These are phyloP conservation scores for Haplographium delicatum DNA, from an alignment of 495 filamentous ascomycete species.

Conservation along the genomic window DNA sequence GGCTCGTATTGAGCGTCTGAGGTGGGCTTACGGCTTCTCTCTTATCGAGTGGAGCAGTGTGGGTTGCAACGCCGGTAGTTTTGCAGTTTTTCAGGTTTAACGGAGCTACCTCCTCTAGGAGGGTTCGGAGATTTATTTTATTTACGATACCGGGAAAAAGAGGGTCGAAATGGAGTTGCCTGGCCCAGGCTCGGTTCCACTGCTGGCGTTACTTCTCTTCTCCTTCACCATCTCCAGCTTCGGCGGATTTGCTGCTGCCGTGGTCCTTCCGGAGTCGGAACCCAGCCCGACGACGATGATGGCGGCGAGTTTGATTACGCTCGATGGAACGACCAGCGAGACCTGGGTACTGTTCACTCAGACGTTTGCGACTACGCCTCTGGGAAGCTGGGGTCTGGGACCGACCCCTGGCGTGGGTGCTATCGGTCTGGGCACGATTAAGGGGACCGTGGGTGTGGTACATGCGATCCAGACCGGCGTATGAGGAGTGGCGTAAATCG, in stretches of 20 bases:
- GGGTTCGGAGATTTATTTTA: no score
- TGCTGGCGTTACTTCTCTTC: constrained; percentile 1
- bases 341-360: constrained; percentile 12
- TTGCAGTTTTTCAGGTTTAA: no score
- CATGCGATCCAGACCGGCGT: no score
- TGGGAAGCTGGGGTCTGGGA: constrained; percentile 24
- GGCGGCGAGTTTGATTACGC: constrained; percentile 10
- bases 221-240: constrained; percentile 2
- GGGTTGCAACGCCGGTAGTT: no score
- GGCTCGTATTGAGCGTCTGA: no score
- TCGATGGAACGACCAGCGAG: constrained; percentile 9
- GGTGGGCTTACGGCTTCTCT: no score
- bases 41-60: no score
- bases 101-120: no score
- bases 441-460: constrained; percentile 19
- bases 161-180: no score
- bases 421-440: constrained; percentile 24
- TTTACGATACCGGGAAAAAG: no score
- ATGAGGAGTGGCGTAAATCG: no score
- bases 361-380: constrained; percentile 23
- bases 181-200: no score
- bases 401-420: constrained; percentile 15
- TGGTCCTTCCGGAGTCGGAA: constrained; percentile 3
- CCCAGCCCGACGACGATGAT: constrained; percentile 5
- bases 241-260: constrained; percentile 11